Percentiles rank a stretch among this genome's conserved stretches.
These are phyloP conservation scores for Saksenaea vasiformis DNA, from an alignment of 371 early-diverging fungal genomes.

Conservation along the genomic window DNA sequence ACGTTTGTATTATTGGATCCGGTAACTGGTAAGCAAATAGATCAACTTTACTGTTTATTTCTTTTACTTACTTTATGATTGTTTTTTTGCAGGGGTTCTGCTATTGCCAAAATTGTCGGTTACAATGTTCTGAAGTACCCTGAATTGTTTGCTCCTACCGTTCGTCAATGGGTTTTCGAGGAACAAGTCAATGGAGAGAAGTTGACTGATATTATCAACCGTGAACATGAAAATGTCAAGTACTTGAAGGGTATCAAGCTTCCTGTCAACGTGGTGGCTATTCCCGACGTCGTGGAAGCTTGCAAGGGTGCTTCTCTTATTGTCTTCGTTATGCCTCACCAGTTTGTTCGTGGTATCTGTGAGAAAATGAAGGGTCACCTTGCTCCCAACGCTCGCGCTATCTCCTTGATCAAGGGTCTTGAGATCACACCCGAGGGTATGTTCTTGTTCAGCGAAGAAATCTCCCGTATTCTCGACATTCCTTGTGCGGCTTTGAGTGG, in stretches of 20 bases:
- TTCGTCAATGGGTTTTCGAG: slow-evolving; percentile 97
- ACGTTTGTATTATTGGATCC: slow-evolving; percentile 89
- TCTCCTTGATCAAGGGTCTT: slow-evolving; percentile 94
- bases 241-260: slow-evolving; percentile 88
- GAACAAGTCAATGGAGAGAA: slow-evolving; percentile 84
- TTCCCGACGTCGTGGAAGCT: slow-evolving; percentile 77
- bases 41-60: background rate
- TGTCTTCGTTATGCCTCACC: slow-evolving; percentile 97
- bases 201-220: slow-evolving; percentile 96
- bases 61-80: background rate
- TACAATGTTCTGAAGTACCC: slow-evolving; percentile 70
- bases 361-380: slow-evolving; percentile 75
- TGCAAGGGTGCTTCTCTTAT: slow-evolving; percentile 84
- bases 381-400: slow-evolving; percentile 73
- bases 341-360: slow-evolving; percentile 88
- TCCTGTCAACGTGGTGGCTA: slow-evolving; percentile 86
- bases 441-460: slow-evolving; percentile 84
- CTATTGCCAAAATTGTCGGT: slow-evolving; percentile 93
- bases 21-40: slow-evolving; percentile 80
- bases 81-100: slow-evolving; percentile 80
- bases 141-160: slow-evolving; percentile 76
- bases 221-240: slow-evolving; percentile 93
- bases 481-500: slow-evolving; percentile 91
- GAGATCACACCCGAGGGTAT: slow-evolving; percentile 74
- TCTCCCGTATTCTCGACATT: slow-evolving; percentile 76